These are phyloP conservation scores for Pezicula radicicola DNA, from an alignment of 2,329 filamentous ascomycete species.

Conservation along the genomic window DNA sequence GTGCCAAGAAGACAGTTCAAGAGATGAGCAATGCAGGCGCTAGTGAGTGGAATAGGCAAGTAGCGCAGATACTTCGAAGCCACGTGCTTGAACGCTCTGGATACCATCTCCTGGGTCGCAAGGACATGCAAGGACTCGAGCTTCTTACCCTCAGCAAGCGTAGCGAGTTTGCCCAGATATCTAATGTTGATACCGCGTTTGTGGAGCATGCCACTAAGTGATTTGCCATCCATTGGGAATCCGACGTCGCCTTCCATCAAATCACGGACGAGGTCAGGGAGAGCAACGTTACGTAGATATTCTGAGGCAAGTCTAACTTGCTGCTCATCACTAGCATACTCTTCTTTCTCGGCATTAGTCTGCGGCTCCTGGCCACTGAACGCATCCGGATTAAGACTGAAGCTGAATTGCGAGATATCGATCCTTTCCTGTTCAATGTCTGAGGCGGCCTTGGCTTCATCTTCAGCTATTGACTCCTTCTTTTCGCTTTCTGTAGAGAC, in stretches of 20 bases:
- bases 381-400: conserved; percentile 90
- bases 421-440: conserved; percentile 56
- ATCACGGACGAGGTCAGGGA: conserved; percentile 84
- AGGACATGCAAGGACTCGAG: conserved; percentile 76
- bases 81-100: conserved; percentile 94
- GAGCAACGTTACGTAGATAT: conserved; percentile 71
- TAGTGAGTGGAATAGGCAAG: conserved; percentile 75
- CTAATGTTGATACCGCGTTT: conserved; percentile 96
- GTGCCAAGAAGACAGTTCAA: conserved; percentile 89
- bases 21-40: conserved; percentile 78
- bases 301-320: conserved; percentile 83
- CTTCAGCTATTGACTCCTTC: conserved; percentile 32
- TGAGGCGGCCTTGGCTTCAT: conserved; percentile 27
- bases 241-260: conserved; percentile 90
- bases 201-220: conserved; percentile 82
- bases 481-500: conserved; percentile 23
- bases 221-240: conserved; percentile 98
- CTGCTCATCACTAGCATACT: conserved; percentile 79
- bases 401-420: conserved; percentile 82
- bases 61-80: conserved; percentile 75
- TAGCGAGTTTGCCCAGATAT: conserved; percentile 84
- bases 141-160: conserved; percentile 66
- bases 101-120: conserved; percentile 86
- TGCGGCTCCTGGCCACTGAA: conserved; percentile 91
- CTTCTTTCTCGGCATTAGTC: conserved; percentile 83